A percentile compares a stretch with the other conserved stretches of the same genome.
phyloP scores from a whole-genome alignment of 768 basidiomycete genomes.

The Leccinellum luteum region DNA sequence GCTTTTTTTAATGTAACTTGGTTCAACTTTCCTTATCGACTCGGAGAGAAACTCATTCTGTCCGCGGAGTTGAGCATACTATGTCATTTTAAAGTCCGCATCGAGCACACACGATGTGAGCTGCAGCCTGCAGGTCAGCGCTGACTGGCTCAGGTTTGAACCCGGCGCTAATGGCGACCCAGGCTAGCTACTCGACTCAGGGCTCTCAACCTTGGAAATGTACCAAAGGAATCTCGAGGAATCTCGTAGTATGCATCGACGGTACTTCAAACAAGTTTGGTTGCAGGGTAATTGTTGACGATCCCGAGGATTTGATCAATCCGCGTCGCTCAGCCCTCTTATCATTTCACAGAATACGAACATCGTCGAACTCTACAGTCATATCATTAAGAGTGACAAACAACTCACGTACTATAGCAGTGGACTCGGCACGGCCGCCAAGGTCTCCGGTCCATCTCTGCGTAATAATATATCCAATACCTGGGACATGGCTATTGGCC shows the following conservation, averaged over 20 bases:
- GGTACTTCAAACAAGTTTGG: slow-evolving; percentile 42
- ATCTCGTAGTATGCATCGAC: slow-evolving; percentile 36
- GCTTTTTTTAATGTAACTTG: too few relatives aligned
- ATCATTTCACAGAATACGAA: slow-evolving; percentile 34
- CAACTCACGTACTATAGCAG: slow-evolving; percentile 43
- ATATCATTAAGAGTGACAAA: slow-evolving; percentile 28
- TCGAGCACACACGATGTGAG: too few relatives aligned
- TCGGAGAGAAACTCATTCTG: too few relatives aligned
- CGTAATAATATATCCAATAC: slow-evolving; percentile 21
- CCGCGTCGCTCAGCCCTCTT: not conserved
- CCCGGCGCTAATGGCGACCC: too few relatives aligned
- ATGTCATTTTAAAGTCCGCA: too few relatives aligned
- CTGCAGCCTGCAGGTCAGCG: too few relatives aligned
- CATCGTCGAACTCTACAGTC: slow-evolving; percentile 38
- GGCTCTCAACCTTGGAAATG: too few relatives aligned
- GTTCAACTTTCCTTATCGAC: too few relatives aligned
- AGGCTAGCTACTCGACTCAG: too few relatives aligned
- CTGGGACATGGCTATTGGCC: slow-evolving; percentile 37
- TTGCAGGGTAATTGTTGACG: slow-evolving; percentile 30
- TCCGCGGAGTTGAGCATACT: too few relatives aligned
- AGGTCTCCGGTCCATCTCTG: slow-evolving; percentile 17
- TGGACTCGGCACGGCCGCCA: slow-evolving; percentile 39
- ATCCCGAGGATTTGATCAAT: too few relatives aligned
- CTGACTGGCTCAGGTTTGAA: too few relatives aligned
- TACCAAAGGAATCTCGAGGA: slow-evolving; percentile 3